Evolutionary conservation across 78 protist species (phyloP), one percentile per base, ranked within the genome.

Genomic region (Dictyostelium brefeldianum): DNA sequence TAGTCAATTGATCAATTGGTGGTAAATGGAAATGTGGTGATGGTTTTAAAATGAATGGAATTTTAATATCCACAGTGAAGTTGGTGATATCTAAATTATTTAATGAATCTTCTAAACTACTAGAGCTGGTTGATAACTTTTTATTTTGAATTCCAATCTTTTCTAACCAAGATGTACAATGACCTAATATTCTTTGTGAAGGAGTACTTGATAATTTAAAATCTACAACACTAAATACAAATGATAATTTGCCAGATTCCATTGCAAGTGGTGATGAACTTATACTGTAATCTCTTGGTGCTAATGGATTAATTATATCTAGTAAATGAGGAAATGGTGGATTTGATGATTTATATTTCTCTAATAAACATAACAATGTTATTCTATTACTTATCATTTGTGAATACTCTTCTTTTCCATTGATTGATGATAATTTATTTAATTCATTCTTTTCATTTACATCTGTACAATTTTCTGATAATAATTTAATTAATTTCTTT

Each of bases 21-120:
- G 99, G 98, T 78, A 97, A 70, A 43, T 87, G 90, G 92, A 98
- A 97, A 87, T 89, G 91, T 46, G 82, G 73, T 47, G 64, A 84
- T 54, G 75, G 25, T 43, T 69, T 95, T 57, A 56, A 97, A 56
- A 11, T 65, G 79, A 59, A 95, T 12, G 87, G 91, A 36, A 71
- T 83, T 18, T 6, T 9, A 59, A 59, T 71, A 10, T 12, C 3
- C 18, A 5, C 10, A 14, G 15, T 51, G 10, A n/a, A n/a, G 56
- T 65, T 25, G 73, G 22, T 15, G 27, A 65, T 65, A 65, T 65
- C 27, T 65, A 65, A 29, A 29, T 65, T 14, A 14, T 9, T 29
- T 27, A 65, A 65, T 65, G 73, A 65, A 10, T 22, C 17, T 29
- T 65, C 73, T 25, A 65, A 27, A 57, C n/a, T 57, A n/a, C n/a